These are phyloP conservation scores for Talaromyces amestolkiae DNA, from an alignment of 2,329 filamentous ascomycete genomes.

Conservation along the genomic window DNA sequence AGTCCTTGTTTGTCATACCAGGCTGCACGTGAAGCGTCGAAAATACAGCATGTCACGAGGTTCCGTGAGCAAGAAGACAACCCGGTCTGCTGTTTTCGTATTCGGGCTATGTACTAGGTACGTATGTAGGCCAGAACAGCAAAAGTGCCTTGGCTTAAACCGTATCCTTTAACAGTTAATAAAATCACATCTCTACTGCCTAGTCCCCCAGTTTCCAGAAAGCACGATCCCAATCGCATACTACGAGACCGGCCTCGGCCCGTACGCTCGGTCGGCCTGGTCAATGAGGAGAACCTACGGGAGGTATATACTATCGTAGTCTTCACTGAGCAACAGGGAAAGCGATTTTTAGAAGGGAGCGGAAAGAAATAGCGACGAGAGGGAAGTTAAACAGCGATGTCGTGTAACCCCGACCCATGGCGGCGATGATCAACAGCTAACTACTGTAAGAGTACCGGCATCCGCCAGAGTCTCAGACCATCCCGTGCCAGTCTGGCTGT, in stretches of 20 bases:
- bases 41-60: not conserved
- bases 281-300: not conserved
- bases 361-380: not conserved
- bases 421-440: slow-evolving; percentile 2
- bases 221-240: not conserved
- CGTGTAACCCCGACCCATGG: not conserved
- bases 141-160: not conserved
- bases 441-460: not conserved
- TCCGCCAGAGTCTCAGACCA: not conserved
- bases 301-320: not conserved
- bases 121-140: not conserved
- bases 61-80: not conserved
- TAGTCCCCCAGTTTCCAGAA: not conserved
- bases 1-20: not conserved
- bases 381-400: not conserved
- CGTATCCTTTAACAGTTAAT: not conserved
- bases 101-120: not conserved
- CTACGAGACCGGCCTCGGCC: not conserved
- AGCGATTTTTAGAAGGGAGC: not conserved
- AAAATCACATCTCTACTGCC: not conserved
- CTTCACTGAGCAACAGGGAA: not conserved
- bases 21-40: not conserved
- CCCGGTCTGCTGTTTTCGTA: not conserved
- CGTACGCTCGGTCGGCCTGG: not conserved
- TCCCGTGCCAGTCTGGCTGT: not conserved